Evolutionary conservation across 805 yeast genomes (phyloP).

Genomic region (Scheffersomyces stipitis): DNA sequence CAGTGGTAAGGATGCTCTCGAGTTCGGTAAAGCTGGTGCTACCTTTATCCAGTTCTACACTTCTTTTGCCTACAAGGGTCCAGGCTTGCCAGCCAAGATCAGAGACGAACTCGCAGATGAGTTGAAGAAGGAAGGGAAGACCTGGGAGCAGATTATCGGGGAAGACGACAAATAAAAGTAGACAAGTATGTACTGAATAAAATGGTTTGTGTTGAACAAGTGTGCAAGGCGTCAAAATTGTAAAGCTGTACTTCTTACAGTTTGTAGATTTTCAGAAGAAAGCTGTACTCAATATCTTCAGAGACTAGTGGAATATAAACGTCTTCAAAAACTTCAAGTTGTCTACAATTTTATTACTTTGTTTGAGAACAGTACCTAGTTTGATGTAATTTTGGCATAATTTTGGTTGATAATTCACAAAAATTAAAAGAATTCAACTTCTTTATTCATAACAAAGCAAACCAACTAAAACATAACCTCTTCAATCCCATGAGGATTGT

Average conservation of each 20-base stretch:
- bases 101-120: conserved; percentile 44
- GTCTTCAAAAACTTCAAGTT: background rate
- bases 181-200: too few species aligned
- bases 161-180: conserved; percentile 48
- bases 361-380: too few species aligned
- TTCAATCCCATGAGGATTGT: too few species aligned
- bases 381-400: too few species aligned
- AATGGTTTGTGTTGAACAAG: too few species aligned
- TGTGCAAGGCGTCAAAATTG: too few species aligned
- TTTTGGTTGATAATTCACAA: too few species aligned
- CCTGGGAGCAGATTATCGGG: conserved; percentile 82
- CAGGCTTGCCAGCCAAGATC: conserved; percentile 62
- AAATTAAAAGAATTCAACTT: too few species aligned
- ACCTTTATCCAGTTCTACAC: conserved; percentile 85
- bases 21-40: conserved; percentile 93
- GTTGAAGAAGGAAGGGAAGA: conserved; percentile 69
- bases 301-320: background rate
- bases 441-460: too few species aligned
- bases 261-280: conserved; percentile 3
- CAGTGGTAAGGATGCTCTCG: conserved; percentile 84
- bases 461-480: too few species aligned
- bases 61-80: conserved; percentile 89
- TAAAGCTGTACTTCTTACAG: too few species aligned
- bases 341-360: too few species aligned
- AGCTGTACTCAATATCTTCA: conserved; percentile 1